phyloP scores from a whole-genome alignment of 2,329 filamentous ascomycete genomes.

The Diplodia scrobiculata region DNA sequence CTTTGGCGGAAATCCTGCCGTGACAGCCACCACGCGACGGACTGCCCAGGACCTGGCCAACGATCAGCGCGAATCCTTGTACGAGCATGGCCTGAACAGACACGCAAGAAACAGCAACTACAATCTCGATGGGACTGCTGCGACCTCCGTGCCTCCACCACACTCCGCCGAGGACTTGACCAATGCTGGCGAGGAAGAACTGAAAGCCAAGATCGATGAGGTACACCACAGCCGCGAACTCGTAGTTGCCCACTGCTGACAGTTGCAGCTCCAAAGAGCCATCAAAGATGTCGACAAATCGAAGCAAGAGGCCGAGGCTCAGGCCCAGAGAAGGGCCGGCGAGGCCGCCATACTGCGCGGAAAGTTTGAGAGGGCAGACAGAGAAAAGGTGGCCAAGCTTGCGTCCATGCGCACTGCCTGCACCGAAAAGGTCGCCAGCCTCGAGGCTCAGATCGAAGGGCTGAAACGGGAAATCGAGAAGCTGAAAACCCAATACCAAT shows the following conservation, averaged over 20 bases:
- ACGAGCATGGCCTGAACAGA: conserved; percentile 9
- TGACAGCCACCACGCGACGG: conserved; percentile 7
- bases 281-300: conserved; percentile 43
- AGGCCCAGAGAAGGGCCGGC: conserved; percentile 57
- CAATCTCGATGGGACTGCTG: neutral
- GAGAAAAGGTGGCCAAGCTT: conserved; percentile 65
- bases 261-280: neutral
- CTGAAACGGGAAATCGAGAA: conserved; percentile 66
- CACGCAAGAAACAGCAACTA: conserved; percentile 5
- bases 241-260: neutral
- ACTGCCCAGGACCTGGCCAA: neutral
- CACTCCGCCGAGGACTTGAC: conserved; percentile 26
- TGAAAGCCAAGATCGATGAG: conserved; percentile 39
- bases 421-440: conserved; percentile 64
- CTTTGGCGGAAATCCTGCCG: neutral
- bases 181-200: conserved; percentile 33
- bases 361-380: conserved; percentile 64
- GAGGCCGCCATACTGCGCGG: conserved; percentile 75
- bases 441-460: conserved; percentile 65
- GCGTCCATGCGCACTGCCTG: conserved; percentile 63
- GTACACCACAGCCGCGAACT: neutral
- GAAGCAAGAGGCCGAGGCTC: conserved; percentile 35
- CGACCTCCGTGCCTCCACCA: neutral
- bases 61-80: neutral
- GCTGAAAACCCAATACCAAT: conserved; percentile 69